Evolutionary conservation across 495 filamentous ascomycete genomes (phyloP).

Genomic region (Letharia columbiana): DNA sequence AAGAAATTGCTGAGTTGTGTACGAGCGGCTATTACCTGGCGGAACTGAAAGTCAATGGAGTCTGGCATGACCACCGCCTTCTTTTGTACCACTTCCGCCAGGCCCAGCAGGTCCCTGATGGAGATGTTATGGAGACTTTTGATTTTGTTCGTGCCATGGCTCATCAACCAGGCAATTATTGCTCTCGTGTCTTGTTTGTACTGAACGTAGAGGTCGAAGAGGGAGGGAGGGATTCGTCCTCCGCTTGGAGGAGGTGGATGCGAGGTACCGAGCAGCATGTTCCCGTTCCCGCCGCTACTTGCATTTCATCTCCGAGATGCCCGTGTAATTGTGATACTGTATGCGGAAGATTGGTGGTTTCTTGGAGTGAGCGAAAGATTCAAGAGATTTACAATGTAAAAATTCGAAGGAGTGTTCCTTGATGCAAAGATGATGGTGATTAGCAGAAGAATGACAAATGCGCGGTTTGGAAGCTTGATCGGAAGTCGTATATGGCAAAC

Average conservation of each 20-base stretch:
- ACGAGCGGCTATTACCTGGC: constrained; percentile 24
- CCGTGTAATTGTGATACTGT: background rate
- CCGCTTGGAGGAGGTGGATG: background rate
- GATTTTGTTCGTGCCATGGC: constrained; percentile 15
- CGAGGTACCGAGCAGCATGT: background rate
- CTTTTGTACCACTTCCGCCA: constrained; percentile 16
- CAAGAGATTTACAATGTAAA: background rate
- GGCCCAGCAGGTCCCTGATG: constrained; percentile 21
- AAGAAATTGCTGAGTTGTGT: constrained; percentile 26
- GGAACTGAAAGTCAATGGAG: constrained; percentile 26
- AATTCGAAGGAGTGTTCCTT: background rate
- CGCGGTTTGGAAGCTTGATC: background rate
- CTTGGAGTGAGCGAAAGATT: background rate
- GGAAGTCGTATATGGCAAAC: background rate
- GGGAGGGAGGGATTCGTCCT: constrained; percentile 15
- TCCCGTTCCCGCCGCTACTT: background rate
- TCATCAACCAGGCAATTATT: constrained; percentile 24
- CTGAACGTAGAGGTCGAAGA: constrained; percentile 21
- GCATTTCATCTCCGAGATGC: background rate
- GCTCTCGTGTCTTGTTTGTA: constrained; percentile 28
- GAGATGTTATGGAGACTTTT: constrained; percentile 9
- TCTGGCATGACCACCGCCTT: constrained; percentile 26
- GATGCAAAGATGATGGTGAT: background rate
- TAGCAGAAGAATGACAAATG: background rate
- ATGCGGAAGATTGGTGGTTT: background rate